These are phyloP conservation scores for Sechiopsis laciniata DNA, from an alignment of 306 rosid species.

Conservation along the genomic window DNA sequence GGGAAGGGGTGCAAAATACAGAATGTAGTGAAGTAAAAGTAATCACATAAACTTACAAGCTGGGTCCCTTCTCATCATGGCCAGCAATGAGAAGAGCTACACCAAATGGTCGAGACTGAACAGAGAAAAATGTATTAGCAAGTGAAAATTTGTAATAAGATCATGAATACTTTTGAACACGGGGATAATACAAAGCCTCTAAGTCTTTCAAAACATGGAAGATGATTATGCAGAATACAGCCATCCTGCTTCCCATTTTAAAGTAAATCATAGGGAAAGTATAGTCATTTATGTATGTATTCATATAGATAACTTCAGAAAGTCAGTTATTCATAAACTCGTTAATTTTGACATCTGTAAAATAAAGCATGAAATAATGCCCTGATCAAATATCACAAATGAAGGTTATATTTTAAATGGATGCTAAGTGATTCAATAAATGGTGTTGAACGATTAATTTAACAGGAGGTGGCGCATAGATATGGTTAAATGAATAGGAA, in stretches of 20 bases:
- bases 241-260: background rate
- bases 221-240: background rate
- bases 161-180: background rate
- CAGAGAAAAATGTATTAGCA: slow-evolving; percentile 5
- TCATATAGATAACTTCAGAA: background rate
- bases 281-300: background rate
- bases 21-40: background rate
- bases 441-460: background rate
- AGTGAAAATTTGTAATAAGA: background rate
- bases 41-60: slow-evolving; percentile 51
- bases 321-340: background rate
- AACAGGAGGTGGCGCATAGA: background rate
- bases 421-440: too few relatives aligned
- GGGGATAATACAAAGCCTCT: background rate
- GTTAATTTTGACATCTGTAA: background rate
- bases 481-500: background rate
- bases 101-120: slow-evolving; percentile 91
- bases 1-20: background rate
- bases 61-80: slow-evolving; percentile 85
- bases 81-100: slow-evolving; percentile 95
- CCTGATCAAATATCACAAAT: background rate
- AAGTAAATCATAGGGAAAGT: background rate
- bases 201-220: background rate
- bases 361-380: background rate
- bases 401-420: too few relatives aligned